Evolutionary conservation across 345 rosid genomes (phyloP).

Genomic region (Citrus mangshanensis): DNA sequence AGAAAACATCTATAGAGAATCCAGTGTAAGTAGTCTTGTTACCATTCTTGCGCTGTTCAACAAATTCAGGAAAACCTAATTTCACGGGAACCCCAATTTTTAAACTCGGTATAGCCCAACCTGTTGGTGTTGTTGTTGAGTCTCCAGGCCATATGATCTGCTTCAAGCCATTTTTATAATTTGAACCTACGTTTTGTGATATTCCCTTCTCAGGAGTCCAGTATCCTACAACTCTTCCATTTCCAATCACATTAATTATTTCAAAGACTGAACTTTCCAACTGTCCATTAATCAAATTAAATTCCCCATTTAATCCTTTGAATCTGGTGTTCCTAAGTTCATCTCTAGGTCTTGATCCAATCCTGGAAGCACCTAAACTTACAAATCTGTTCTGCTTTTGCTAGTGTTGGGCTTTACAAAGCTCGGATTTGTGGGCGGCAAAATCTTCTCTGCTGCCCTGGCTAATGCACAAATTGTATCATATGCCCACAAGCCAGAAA

Average conservation of each 20-base stretch:
- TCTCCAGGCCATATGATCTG: constrained; percentile 25
- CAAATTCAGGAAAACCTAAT: constrained; percentile 30
- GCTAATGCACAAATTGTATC: constrained; percentile 42
- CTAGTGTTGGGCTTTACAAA: not conserved
- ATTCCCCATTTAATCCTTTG: constrained; percentile 15
- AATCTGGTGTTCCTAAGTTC: constrained; percentile 3
- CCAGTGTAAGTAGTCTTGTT: constrained; percentile 13
- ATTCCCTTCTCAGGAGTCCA: constrained; percentile 32
- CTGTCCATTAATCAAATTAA: constrained; percentile 30
- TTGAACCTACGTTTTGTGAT: not conserved
- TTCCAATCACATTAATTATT: constrained; percentile 38
- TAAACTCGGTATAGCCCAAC: constrained; percentile 23
- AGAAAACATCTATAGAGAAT: constrained; percentile 38
- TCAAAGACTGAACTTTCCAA: constrained; percentile 35
- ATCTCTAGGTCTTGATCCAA: constrained; percentile 5
- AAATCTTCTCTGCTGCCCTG: constrained; percentile 28
- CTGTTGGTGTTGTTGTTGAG: constrained; percentile 9
- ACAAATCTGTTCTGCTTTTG: constrained; percentile 11
- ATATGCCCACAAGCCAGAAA: constrained; percentile 36
- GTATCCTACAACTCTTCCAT: constrained; percentile 30
- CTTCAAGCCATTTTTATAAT: constrained; percentile 2
- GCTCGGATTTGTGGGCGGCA: not conserved
- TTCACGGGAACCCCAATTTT: constrained; percentile 37
- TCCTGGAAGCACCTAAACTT: constrained; percentile 8
- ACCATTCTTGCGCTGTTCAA: constrained; percentile 17